Conservation (phyloP, 2,329 filamentous ascomycete genomes). For the Dactylellina cionopaga region DNA sequence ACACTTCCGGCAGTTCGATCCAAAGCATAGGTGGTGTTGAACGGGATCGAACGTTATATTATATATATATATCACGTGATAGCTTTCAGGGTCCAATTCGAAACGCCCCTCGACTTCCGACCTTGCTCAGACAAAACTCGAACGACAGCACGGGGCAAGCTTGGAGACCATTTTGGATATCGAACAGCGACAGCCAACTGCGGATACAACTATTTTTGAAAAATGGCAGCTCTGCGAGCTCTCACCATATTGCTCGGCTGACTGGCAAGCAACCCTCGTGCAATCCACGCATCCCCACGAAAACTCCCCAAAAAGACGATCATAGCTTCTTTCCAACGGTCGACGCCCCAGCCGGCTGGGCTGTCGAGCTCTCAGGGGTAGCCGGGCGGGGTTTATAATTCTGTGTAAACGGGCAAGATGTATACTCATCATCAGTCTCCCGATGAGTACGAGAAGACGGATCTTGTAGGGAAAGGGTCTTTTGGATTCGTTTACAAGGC, state of each 20-base stretch:
- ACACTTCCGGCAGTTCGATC: slow-evolving; percentile 24
- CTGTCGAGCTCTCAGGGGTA: slow-evolving; percentile 43
- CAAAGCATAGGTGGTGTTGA: slow-evolving; percentile 29
- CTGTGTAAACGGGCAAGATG: slow-evolving; percentile 36
- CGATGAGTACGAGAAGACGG: slow-evolving; percentile 52
- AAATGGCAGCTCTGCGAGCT: slow-evolving; percentile 35
- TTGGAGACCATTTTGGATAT: slow-evolving; percentile 16
- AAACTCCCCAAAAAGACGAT: slow-evolving; percentile 22
- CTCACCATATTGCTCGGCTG: slow-evolving; percentile 36
- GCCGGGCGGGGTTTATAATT: slow-evolving; percentile 21
- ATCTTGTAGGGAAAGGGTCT: slow-evolving; percentile 56
- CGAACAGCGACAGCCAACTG: slow-evolving; percentile 42
- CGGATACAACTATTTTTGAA: slow-evolving; percentile 17
- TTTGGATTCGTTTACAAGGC: slow-evolving; percentile 58
- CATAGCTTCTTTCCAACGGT: slow-evolving; percentile 34
- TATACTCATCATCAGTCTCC: slow-evolving; percentile 38
- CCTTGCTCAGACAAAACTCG: slow-evolving; percentile 32
- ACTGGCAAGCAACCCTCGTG: slow-evolving; percentile 30
- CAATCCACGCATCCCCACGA: slow-evolving; percentile 18
- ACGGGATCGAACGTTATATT: slow-evolving; percentile 3
- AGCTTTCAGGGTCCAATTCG: slow-evolving; percentile 46
- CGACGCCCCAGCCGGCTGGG: slow-evolving; percentile 32
- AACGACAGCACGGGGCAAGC: slow-evolving; percentile 32
- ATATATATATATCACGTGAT: slow-evolving; percentile 39
- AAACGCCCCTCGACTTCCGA: slow-evolving; percentile 46